phyloP scores from a whole-genome alignment of 305 asterid species.

The Ajuga reptans region DNA sequence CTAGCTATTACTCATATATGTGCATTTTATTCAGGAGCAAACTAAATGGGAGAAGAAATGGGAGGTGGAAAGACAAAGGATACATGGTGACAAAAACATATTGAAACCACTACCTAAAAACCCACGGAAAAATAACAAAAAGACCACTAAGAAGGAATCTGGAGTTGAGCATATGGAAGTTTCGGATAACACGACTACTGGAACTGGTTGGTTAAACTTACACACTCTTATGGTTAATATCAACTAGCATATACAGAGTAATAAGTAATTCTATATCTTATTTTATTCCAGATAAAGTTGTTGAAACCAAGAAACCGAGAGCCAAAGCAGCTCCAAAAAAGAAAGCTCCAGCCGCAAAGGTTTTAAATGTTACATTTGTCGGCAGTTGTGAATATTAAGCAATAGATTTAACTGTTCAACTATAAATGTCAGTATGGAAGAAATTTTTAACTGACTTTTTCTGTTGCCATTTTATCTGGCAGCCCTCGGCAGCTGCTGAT shows the following conservation, averaged over 20 bases:
- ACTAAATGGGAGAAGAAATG: slow-evolving; percentile 42
- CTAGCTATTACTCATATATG: slow-evolving; percentile 9
- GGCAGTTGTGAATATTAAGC: not conserved
- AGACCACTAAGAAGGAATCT: slow-evolving; percentile 41
- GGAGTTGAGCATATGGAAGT: slow-evolving; percentile 50
- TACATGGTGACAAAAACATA: slow-evolving; percentile 28
- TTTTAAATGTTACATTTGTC: slow-evolving; percentile 9
- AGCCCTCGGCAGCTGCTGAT: slow-evolving; percentile 49
- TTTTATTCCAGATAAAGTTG: slow-evolving; percentile 33
- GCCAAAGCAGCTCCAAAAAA: slow-evolving; percentile 53
- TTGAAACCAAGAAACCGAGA: slow-evolving; percentile 50
- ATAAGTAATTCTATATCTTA: not conserved
- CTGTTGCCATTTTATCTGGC: slow-evolving; percentile 17
- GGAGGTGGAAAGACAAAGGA: slow-evolving; percentile 40
- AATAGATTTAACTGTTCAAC: not conserved
- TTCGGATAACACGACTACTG: slow-evolving; percentile 35
- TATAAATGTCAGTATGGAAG: not conserved
- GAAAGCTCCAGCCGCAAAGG: slow-evolving; percentile 81
- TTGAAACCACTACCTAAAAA: slow-evolving; percentile 34
- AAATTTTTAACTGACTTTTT: not conserved
- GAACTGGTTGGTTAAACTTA: slow-evolving; percentile 41
- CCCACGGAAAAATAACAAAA: slow-evolving; percentile 48
- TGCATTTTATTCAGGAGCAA: slow-evolving; percentile 40
- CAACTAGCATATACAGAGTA: not conserved
- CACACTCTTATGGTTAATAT: not conserved